Base-by-base conservation (phyloP, 2,329 filamentous ascomycete species). In the Dactylonectria estremocensis region DNA sequence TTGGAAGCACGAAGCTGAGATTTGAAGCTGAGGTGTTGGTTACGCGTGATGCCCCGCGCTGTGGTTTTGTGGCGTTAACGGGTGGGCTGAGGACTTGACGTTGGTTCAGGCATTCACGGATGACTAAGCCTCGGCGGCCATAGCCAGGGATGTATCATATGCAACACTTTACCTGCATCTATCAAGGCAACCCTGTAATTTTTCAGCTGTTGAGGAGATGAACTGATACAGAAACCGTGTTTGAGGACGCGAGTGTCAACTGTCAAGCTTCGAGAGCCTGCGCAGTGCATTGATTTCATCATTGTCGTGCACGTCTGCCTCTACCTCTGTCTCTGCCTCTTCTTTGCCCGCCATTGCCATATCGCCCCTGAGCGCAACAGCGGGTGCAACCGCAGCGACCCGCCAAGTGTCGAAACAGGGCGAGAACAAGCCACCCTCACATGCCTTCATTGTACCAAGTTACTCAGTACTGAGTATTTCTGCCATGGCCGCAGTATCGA, bases 11-110 rank as follows among this genome's bases (percentile, higher is more conserved):
- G 31, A 58, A 58, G 66, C 61, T 58, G 58, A 61, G 67, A 62
- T 56, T 64, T 68, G 31, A 58, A 58, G 66, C 61, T 58, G 58
- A 61, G 67, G 62, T 56, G 67, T 68, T 43, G 46, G 65, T 68
- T 16, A 56, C 18, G 18, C 53, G 53, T 56, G 53, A 56, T 66
- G 64, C 64, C 64, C 64, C 64, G 64, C 64, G 64, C 35, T 49
- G 40, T 49, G 49, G 13, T 31, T 49, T 53, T 61, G 64, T 61
- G 58, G 49, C 24, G 58, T 53, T 56, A 20, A 56, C 13, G 35
- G 9, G 9, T n/a, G 22, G 24, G 10, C n/a, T 37, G 28, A 18
- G 16, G 50, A 28, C 16, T 35, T 35, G 52, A 55, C 35, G 33
- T 45, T 18, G 40, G 35, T 45, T 45, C 40, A 56, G 46, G 59